phyloP scores from a whole-genome alignment of 2,329 filamentous ascomycete species.

The Chaetothyriales sp. region DNA sequence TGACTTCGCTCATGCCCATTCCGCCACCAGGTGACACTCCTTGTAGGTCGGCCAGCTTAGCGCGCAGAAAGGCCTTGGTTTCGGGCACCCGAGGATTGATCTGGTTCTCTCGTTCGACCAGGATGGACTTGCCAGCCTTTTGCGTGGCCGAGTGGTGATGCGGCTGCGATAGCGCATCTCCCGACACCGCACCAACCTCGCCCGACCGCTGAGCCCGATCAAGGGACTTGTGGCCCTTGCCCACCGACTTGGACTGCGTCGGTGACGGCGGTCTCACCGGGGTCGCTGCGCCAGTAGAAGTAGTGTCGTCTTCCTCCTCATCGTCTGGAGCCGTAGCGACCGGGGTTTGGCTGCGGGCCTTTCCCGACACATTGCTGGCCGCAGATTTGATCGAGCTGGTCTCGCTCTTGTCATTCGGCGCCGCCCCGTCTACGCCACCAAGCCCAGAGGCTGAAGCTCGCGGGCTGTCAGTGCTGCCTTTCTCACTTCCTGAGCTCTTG shows the following conservation, averaged over 20 bases:
- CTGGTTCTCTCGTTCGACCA: conserved; percentile 63
- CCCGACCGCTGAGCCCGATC: conserved; percentile 67
- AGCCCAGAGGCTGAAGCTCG: conserved; percentile 54
- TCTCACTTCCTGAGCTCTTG: conserved; percentile 49
- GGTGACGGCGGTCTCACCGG: conserved; percentile 66
- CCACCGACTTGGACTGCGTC: conserved; percentile 60
- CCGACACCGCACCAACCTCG: conserved; percentile 88
- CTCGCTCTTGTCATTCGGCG: conserved; percentile 50
- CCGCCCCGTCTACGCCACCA: conserved; percentile 41
- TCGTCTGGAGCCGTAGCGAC: conserved; percentile 18
- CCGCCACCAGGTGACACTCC: conserved; percentile 35
- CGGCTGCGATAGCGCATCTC: conserved; percentile 62
- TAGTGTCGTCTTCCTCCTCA: conserved; percentile 30
- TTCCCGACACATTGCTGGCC: conserved; percentile 22
- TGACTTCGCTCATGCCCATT: conserved; percentile 79
- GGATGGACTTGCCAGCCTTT: conserved; percentile 73
- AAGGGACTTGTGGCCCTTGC: conserved; percentile 60
- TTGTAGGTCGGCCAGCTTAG: conserved; percentile 19
- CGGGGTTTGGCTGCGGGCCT: neutral
- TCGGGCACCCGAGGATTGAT: conserved; percentile 46
- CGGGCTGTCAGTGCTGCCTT: conserved; percentile 54
- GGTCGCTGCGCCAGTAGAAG: conserved; percentile 32
- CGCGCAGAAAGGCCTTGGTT: conserved; percentile 24
- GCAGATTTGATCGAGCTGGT: conserved; percentile 44
- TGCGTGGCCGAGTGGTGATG: conserved; percentile 42